phyloP scores from a whole-genome alignment of 345 rosid species.

The Eucalyptus virginea region DNA sequence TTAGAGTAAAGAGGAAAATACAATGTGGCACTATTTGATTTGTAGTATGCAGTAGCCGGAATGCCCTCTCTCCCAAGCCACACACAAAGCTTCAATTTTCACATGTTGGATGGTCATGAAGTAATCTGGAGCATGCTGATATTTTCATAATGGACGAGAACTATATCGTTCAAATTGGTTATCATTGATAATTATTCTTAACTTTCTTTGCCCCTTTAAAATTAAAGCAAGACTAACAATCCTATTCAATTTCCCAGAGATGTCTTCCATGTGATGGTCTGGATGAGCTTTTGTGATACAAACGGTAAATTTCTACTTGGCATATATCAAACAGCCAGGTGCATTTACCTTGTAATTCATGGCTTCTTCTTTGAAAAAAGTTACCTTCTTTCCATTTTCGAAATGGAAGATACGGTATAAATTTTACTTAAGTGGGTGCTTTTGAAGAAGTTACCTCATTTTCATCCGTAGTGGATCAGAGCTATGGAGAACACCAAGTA shows the following conservation, averaged over 20 bases:
- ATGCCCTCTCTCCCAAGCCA: background rate
- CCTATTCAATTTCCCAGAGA: conserved; percentile 34
- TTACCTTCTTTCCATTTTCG: background rate
- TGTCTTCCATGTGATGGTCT: conserved; percentile 69
- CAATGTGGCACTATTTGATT: background rate
- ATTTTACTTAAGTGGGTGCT: background rate
- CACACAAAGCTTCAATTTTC: background rate
- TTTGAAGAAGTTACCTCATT: background rate
- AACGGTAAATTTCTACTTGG: conserved; percentile 28
- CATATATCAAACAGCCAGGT: background rate
- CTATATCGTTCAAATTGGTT: background rate
- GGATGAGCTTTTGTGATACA: conserved; percentile 84
- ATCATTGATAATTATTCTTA: background rate
- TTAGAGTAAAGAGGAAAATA: background rate
- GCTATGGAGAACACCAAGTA: background rate
- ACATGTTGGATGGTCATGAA: background rate
- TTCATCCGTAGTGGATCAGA: background rate
- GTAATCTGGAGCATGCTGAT: background rate
- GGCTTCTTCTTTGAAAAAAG: background rate
- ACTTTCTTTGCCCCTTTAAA: background rate
- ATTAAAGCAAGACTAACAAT: background rate
- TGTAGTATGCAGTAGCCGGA: background rate
- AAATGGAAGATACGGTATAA: background rate
- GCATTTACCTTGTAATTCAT: background rate
- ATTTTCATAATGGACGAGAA: background rate